phyloP scores from a whole-genome alignment of 208 protist species.

The Trypanosoma congolense region DNA sequence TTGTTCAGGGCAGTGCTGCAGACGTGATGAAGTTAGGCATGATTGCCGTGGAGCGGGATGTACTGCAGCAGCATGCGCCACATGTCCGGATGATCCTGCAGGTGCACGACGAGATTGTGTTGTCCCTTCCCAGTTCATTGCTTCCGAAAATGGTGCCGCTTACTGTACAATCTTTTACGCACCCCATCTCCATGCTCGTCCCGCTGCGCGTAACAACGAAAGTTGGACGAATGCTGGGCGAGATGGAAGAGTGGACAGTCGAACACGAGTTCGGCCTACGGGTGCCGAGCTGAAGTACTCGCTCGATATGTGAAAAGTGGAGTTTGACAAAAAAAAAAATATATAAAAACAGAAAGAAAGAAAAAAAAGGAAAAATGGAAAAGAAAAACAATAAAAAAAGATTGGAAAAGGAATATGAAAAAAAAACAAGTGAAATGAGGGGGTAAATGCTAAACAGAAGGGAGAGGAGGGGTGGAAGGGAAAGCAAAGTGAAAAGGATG shows the following conservation, averaged over 20 bases:
- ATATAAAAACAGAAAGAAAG: background rate
- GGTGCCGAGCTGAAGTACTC: background rate
- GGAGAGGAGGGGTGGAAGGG: background rate
- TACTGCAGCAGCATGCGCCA: conserved; percentile 37
- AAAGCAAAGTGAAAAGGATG: too few relatives aligned
- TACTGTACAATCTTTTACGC: conserved; percentile 31
- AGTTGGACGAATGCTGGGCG: conserved; percentile 60
- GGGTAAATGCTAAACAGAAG: background rate
- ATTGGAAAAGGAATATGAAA: background rate
- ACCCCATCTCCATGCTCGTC: conserved; percentile 48
- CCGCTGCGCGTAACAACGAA: conserved; percentile 56
- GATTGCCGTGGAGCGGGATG: conserved; percentile 63
- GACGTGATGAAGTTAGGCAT: conserved; percentile 89
- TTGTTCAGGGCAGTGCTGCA: conserved; percentile 85
- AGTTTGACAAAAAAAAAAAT: background rate
- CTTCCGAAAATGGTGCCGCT: conserved; percentile 31
- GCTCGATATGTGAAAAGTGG: background rate
- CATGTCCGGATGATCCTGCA: conserved; percentile 52
- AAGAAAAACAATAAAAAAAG: background rate
- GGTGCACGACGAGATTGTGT: conserved; percentile 69
- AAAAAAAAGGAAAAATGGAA: background rate
- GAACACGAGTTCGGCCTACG: conserved; percentile 62
- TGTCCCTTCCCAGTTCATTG: conserved; percentile 21
- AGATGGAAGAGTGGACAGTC: conserved; percentile 69
- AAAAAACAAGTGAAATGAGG: background rate